Conservation (phyloP, 805 yeast species). For the Candida loeiensis region DNA sequence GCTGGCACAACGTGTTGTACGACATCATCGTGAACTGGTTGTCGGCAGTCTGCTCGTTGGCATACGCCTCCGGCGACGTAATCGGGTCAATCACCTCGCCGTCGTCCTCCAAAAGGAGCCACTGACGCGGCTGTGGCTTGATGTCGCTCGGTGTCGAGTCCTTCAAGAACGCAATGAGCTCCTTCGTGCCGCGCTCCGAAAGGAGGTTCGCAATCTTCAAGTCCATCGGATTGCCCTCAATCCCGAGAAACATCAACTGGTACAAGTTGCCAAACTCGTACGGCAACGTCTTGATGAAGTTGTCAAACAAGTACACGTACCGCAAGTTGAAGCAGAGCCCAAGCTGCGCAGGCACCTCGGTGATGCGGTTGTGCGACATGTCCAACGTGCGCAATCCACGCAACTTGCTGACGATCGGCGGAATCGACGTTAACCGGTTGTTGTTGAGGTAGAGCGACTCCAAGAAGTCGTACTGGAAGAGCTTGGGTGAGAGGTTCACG, state of each 20-base stretch:
- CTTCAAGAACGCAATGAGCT: constrained; percentile 73
- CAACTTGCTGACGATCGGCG: constrained; percentile 64
- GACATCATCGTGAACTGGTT: constrained; percentile 70
- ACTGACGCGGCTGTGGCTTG: constrained; percentile 72
- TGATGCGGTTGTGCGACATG: constrained; percentile 71
- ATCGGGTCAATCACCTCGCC: constrained; percentile 53
- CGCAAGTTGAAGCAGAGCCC: constrained; percentile 79
- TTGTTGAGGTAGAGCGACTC: constrained; percentile 86
- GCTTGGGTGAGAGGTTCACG: constrained; percentile 60
- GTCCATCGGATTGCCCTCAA: constrained; percentile 89
- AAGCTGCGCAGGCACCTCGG: constrained; percentile 74
- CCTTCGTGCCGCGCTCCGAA: constrained; percentile 81
- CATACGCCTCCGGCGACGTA: constrained; percentile 30
- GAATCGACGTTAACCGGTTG: constrained; percentile 68
- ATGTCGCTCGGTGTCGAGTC: constrained; percentile 71
- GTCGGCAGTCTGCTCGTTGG: constrained; percentile 24
- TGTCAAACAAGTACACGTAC: constrained; percentile 84
- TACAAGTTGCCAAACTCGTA: constrained; percentile 79
- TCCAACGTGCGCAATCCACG: constrained; percentile 78
- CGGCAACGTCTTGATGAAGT: constrained; percentile 72
- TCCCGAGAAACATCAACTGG: constrained; percentile 81
- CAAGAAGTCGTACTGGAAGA: constrained; percentile 78
- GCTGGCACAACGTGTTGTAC: constrained; percentile 92
- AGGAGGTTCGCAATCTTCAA: constrained; percentile 59
- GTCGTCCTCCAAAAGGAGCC: constrained; percentile 77